Conservation (phyloP, 2,329 filamentous ascomycete species). For the Sordariomycetes sp. region DNA sequence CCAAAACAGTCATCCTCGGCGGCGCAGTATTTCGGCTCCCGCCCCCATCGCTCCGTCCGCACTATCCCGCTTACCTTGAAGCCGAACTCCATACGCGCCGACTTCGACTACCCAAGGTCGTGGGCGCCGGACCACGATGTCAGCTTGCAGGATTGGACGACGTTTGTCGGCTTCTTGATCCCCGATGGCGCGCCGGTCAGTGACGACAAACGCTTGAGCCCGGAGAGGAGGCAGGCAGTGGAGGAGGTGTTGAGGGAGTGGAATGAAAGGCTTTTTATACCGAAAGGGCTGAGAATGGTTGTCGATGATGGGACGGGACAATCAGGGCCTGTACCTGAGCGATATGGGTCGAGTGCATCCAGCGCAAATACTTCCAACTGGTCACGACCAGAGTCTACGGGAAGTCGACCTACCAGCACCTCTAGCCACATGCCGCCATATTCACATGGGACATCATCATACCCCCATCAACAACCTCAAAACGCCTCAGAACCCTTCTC, state of each 20-base stretch:
- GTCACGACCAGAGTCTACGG: too few relatives aligned
- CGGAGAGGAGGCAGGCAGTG: slow-evolving; percentile 17
- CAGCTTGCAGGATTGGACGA: slow-evolving; percentile 45
- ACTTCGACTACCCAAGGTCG: slow-evolving; percentile 2
- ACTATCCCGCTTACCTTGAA: not conserved
- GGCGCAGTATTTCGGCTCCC: not conserved
- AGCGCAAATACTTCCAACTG: too few relatives aligned
- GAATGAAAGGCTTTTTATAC: slow-evolving; percentile 48
- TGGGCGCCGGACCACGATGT: slow-evolving; percentile 25
- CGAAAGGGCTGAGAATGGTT: slow-evolving; percentile 35
- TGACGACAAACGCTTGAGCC: slow-evolving; percentile 25
- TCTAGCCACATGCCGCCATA: not conserved
- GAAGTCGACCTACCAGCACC: too few relatives aligned
- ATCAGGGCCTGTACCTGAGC: too few relatives aligned
- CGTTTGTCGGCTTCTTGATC: slow-evolving; percentile 47
- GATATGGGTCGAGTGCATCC: too few relatives aligned
- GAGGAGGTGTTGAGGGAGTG: slow-evolving; percentile 39
- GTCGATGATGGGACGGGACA: slow-evolving; percentile 14
- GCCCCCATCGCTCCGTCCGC: not conserved
- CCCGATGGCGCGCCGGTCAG: slow-evolving; percentile 33
- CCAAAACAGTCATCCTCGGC: not conserved
- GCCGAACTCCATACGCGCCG: slow-evolving; percentile 1
- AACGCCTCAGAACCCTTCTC: too few relatives aligned
- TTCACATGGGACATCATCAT: not conserved
- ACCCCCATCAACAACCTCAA: not conserved